Evolutionary conservation across 345 rosid species (phyloP), one percentile per base, ranked within the genome.

Genomic region (Theobroma cacao): DNA sequence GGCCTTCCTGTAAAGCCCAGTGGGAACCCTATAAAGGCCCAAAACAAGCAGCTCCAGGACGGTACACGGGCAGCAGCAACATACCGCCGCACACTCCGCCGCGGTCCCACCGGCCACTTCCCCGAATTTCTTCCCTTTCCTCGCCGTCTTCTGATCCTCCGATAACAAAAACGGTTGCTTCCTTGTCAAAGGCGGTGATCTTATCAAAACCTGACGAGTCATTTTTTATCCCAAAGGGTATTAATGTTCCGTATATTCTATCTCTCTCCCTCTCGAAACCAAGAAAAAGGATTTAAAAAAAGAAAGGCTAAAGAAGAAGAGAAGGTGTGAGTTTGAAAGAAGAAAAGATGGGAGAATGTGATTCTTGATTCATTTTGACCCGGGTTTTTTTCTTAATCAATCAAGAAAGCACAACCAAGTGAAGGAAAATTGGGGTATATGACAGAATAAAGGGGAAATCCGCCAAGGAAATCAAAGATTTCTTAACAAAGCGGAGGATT

Each of bases 61-160:
- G 56, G 86, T 73, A 72, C 87, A 88, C 0, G 96, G 96, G 14
- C 88, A 87, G 78, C 94, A 93, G 72, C 98, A 93, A 75, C 90
- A 89, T 9, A 91, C 85, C 33, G 91, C 94, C 65, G 91, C 84
- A 53, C 91, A 89, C 64, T 89, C 96, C 50, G 98, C 98, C 63
- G 94, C 82, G 33, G 92, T 82, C 34, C 89, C 85, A 33, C 98
- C 96, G 1, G 86, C 90, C n/a, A 86, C 79, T 75, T 89, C 97
- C 12, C 88, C 91, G 0, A 83, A 58, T 47, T 83, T 82, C 62
- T 72, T 82, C 67, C 84, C 80, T 62, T 18, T 74, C 41, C 30
- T 66, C 58, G 41, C 12, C 67, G 8, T n/a, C 15, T 28, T 66
- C 80, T 31, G 3, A 3, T 75, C 82, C n/a, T 78, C 80, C n/a